Percentiles rank a stretch among this genome's conserved stretches.
Evolutionary conservation across 2,329 filamentous ascomycete genomes (phyloP).

Genomic region (Colletotrichum sp.): DNA sequence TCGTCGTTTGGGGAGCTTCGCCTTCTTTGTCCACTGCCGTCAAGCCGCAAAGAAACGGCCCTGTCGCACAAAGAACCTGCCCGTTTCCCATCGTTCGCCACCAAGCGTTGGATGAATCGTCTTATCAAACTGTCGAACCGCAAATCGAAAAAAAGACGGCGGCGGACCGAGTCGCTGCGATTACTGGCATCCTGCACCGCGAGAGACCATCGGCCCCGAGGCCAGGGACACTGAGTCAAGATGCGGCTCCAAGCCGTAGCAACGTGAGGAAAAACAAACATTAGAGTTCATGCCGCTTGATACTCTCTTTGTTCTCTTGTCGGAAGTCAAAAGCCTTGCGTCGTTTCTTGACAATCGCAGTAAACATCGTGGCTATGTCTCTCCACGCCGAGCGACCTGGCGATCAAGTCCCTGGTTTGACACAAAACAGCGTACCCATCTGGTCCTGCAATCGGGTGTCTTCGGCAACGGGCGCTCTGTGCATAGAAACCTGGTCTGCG

Average conservation of each 20-base stretch:
- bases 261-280: conserved; percentile 3
- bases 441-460: neutral
- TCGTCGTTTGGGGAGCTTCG: neutral
- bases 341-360: neutral
- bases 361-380: neutral
- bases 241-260: conserved; percentile 16
- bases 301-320: conserved; percentile 1
- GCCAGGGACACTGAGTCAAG: neutral
- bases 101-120: neutral
- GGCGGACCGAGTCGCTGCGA: neutral
- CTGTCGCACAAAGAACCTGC: neutral
- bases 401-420: neutral
- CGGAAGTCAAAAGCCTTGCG: neutral
- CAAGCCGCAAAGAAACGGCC: neutral
- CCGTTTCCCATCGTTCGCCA: neutral
- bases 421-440: neutral
- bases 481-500: neutral
- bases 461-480: conserved; percentile 1
- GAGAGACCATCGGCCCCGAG: neutral
- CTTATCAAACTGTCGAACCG: neutral
- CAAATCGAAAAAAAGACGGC: neutral
- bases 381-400: neutral
- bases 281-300: conserved; percentile 4
- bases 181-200: neutral
- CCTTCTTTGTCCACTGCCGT: conserved; percentile 5